Conservation (phyloP, 371 early-diverging fungal genomes). For the Rhizopus sp. region DNA sequence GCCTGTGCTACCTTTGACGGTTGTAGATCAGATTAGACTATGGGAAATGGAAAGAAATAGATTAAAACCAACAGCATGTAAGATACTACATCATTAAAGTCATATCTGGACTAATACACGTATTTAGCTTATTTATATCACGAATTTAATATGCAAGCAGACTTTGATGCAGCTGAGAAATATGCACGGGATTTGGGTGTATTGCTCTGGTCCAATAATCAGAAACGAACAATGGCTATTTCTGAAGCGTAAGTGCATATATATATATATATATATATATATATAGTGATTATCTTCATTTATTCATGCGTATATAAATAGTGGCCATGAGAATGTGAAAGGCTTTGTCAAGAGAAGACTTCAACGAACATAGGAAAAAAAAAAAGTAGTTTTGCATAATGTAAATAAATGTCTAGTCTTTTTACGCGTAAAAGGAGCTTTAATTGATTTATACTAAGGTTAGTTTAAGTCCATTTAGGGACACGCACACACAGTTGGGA, state of each 20-base stretch:
- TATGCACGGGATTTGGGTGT: slow-evolving; percentile 82
- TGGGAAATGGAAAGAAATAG: slow-evolving; percentile 98
- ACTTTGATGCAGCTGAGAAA: slow-evolving; percentile 74
- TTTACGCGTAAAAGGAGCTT: too few species aligned
- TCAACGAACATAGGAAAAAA: slow-evolving; percentile 11
- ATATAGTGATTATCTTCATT: slow-evolving; percentile 2
- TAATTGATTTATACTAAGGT: too few species aligned
- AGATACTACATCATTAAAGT: slow-evolving; percentile 5
- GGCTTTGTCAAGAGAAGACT: slow-evolving; percentile 55
- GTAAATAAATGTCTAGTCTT: slow-evolving; percentile 1
- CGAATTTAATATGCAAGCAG: slow-evolving; percentile 75
- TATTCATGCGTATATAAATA: slow-evolving; percentile 4
- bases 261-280: too few species aligned
- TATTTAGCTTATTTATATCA: slow-evolving; percentile 75
- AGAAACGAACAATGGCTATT: slow-evolving; percentile 66
- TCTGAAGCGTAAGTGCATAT: slow-evolving; percentile 48
- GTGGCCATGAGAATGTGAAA: slow-evolving; percentile 61
- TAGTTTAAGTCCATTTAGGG: too few species aligned
- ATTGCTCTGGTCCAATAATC: slow-evolving; percentile 73
- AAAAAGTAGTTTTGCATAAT: not conserved
- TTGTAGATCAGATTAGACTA: slow-evolving; percentile 95
- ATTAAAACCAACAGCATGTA: slow-evolving; percentile 59
- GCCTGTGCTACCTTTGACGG: slow-evolving; percentile 90
- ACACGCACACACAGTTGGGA: too few species aligned
- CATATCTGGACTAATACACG: not conserved